Base-by-base conservation (phyloP, 768 basidiomycete genomes). In the Psilocybe sp. region DNA sequence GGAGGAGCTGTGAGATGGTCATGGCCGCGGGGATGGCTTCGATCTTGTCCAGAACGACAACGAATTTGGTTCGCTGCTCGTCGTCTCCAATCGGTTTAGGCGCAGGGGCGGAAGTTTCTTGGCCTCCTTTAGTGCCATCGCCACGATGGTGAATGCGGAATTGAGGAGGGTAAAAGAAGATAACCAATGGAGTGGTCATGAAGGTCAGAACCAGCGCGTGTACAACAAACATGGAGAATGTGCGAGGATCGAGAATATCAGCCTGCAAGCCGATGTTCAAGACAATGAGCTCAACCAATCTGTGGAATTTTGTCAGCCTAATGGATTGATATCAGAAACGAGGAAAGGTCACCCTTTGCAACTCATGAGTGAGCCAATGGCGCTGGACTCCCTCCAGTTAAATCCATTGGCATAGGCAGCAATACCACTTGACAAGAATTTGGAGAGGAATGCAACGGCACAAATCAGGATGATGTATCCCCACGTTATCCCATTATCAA, bases 161-260 rank as follows among this genome's bases (percentile, higher is more conserved):
- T 59, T 76, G 74, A 1, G 73, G 62, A 4, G 93, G 92, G 65
- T 95, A 95, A 67, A 92, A 82, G 23, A 78, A 58, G 16, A 92
- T 69, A 1, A 87, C 87, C 48, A 92, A 76, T 1, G 93, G 93
- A 0, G 92, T 94, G 4, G 91, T 92, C 51, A 90, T 78, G 71
- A 89, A 84, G 0, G 92, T 92, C 39, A 92, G 72, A 46, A 92
- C 69, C 38, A 92, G 69, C 6, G 87, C 84, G 39, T 84, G 81
- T 41, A 94, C 69, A 52, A 95, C 92, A 55, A 95, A 92, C 89
- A 94, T 93, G 0, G 90, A 89, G 73, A 95, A 92, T 8, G 87
- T 80, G 16, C 81, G 76, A 0, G 73, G 67, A 59, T 82, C 74
- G 41, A 88, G 73, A 46, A 89, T 83, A 14, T 68, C 68, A 2